These are phyloP conservation scores for Neurospora sp. DNA, from an alignment of 2,329 filamentous ascomycete genomes.

Conservation along the genomic window DNA sequence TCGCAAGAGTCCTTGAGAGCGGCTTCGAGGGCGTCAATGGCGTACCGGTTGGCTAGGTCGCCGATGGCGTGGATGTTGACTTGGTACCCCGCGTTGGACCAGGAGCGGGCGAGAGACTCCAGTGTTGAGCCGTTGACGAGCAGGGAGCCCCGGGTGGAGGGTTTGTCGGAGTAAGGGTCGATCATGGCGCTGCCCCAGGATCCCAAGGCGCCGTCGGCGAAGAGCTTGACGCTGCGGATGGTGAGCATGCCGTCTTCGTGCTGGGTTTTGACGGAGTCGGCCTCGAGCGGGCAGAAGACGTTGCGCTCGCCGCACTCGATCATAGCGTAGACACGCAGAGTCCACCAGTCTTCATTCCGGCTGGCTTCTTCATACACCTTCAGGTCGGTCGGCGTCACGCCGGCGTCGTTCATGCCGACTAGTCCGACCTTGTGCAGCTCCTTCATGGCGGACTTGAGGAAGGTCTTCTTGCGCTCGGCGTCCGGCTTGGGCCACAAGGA, in stretches of 20 bases:
- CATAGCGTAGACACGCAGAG: conserved; percentile 58
- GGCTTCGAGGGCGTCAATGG: conserved; percentile 51
- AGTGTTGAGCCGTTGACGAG: conserved; percentile 55
- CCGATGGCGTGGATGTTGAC: conserved; percentile 67
- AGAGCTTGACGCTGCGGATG: conserved; percentile 58
- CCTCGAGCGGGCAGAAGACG: conserved; percentile 48
- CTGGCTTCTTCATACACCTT: conserved; percentile 42
- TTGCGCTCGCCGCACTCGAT: conserved; percentile 56
- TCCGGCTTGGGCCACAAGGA: conserved; percentile 47
- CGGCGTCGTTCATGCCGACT: conserved; percentile 61
- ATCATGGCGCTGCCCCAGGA: conserved; percentile 64
- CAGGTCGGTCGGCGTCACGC: conserved; percentile 45
- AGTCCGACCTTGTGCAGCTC: conserved; percentile 55
- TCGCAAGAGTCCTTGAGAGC: conserved; percentile 44
- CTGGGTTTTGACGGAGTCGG: conserved; percentile 33
- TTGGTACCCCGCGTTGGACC: conserved; percentile 53
- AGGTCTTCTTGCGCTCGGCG: conserved; percentile 40
- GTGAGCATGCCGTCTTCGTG: conserved; percentile 40
- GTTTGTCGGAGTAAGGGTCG: conserved; percentile 58
- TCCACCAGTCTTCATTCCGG: conserved; percentile 39
- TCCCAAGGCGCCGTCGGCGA: conserved; percentile 60
- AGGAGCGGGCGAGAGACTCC: conserved; percentile 41
- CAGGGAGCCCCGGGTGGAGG: conserved; percentile 52
- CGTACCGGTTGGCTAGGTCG: conserved; percentile 56
- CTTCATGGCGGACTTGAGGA: conserved; percentile 50